A percentile compares a stretch with the other conserved stretches of the same genome.
phyloP scores from a whole-genome alignment of 495 filamentous ascomycete species.

The Pyronema domesticum region DNA sequence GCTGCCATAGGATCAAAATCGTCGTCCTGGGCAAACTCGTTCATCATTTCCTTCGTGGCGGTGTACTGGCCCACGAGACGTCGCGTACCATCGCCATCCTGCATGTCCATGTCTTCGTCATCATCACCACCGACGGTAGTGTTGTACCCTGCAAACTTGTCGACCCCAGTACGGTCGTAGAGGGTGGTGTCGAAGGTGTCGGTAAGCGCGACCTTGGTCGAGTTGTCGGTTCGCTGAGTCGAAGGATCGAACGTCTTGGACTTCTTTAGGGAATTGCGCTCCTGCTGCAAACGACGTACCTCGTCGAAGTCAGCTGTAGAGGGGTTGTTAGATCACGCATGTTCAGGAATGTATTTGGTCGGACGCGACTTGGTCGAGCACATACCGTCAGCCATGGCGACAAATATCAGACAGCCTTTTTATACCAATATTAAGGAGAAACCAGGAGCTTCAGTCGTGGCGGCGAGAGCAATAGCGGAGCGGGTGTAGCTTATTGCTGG shows the following conservation, averaged over 20 bases:
- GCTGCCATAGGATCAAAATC: constrained; percentile 57
- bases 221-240: constrained; percentile 72
- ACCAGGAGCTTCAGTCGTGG: not conserved
- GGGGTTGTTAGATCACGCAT: constrained; percentile 6
- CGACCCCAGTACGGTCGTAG: constrained; percentile 62
- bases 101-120: constrained; percentile 69
- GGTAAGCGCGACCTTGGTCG: constrained; percentile 86
- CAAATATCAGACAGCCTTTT: constrained; percentile 3
- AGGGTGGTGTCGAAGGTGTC: constrained; percentile 87
- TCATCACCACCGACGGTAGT: constrained; percentile 66
- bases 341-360: not conserved
- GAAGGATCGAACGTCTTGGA: constrained; percentile 72
- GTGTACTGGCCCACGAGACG: constrained; percentile 93
- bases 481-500: not conserved
- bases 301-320: constrained; percentile 58
- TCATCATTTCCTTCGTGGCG: constrained; percentile 72
- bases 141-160: constrained; percentile 85
- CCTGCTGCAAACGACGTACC: constrained; percentile 66
- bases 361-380: constrained; percentile 9
- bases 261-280: constrained; percentile 82
- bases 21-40: constrained; percentile 88
- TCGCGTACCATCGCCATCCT: constrained; percentile 51
- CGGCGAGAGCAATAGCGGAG: not conserved
- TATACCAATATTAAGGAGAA: constrained; percentile 1
- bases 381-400: constrained; percentile 46